Conservation (phyloP, 441 rosid genomes). For the Erodium texanum region DNA sequence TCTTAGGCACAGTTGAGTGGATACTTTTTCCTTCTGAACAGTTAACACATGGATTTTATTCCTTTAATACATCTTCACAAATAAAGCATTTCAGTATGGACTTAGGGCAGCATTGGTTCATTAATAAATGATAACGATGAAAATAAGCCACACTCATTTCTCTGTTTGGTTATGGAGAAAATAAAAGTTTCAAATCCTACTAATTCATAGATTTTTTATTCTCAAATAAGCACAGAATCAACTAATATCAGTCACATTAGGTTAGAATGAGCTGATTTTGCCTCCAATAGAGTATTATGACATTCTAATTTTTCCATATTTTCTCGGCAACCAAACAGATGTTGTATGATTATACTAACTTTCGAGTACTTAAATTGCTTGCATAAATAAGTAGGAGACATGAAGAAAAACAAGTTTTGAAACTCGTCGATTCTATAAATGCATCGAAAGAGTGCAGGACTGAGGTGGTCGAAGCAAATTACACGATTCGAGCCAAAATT, state of each 20-base stretch:
- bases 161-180: neutral
- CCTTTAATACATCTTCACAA: neutral
- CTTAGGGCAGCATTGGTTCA: neutral
- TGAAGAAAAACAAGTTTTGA: constrained; percentile 6
- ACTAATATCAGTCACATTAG: neutral
- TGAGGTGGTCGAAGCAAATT: constrained; percentile 3
- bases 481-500: neutral
- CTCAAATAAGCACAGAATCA: neutral
- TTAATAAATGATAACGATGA: neutral
- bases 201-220: neutral
- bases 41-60: neutral
- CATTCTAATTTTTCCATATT: neutral
- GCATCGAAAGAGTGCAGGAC: constrained; percentile 8
- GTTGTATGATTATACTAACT: neutral
- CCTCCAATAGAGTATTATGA: neutral
- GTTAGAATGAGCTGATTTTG: neutral
- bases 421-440: neutral
- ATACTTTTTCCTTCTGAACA: neutral
- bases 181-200: neutral
- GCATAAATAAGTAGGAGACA: neutral
- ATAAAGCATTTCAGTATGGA: neutral
- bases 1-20: neutral
- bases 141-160: neutral
- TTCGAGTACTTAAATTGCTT: neutral
- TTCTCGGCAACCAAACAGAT: constrained; percentile 11